Evolutionary conservation across 176 grass and related monocot species (phyloP), one percentile per base, ranked within the genome.

Genomic region (Luzula sylvatica): DNA sequence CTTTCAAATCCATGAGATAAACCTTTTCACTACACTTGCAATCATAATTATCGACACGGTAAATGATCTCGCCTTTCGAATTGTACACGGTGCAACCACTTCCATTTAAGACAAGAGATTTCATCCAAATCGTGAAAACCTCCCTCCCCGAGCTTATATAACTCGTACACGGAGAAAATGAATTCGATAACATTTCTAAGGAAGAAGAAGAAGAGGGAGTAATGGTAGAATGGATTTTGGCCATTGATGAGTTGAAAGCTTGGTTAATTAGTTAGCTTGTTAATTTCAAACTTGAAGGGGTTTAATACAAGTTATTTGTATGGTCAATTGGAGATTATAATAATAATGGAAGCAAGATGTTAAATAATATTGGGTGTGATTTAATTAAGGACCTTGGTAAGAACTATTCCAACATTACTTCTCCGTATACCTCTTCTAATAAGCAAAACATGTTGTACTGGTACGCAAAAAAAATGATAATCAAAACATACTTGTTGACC

Each of bases 111-210:
- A 87, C 83, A 38, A 95, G 63, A 7, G 83, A 95, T 60, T 84
- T 95, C 88, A 95, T 87, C 69, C 88, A 95, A 25, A 94, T 46
- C 1, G 82, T 87, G 58, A 76, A 94, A 13, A 70, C 69, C 72
- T 84, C 88, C 49, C 83, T 72, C 65, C 59, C 42, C 55, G 52
- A 23, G 38, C 73, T 82, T 57, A 15, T 57, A 13, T 52, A 54
- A 25, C 21, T 64, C 18, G 46, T 54, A 29, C 50, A 52, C 52
- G 24, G 21, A 3, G 39, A 53, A 41, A 29, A 12, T 15, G 58
- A 42, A 14, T 26, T 45, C 17, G 42, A 15, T 26, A 62, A 29
- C 15, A 46, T 16, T 46, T 46, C 7, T 35, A 35, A 29, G 25
- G 46, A 42, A 41, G 41, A 54, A 15, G 68, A 49, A 38, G 66